A percentile compares a stretch with the other conserved stretches of the same genome.
Evolutionary conservation across 768 basidiomycete species (phyloP).

Genomic region (Podaxis sp.): DNA sequence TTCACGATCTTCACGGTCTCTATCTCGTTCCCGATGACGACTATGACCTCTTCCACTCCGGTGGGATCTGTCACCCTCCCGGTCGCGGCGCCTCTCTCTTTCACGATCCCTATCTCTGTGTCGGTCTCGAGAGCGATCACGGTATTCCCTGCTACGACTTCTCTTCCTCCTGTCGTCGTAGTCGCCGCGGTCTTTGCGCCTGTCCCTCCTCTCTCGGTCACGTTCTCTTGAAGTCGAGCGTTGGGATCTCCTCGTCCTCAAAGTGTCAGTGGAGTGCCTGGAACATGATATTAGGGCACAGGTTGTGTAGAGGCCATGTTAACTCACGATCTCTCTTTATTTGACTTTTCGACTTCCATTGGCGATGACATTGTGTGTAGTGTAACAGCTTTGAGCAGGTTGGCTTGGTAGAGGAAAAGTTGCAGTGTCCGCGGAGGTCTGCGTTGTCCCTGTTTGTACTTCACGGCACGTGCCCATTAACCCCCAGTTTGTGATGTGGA

Average conservation of each 20-base stretch:
- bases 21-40: slow-evolving; percentile 48
- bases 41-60: slow-evolving; percentile 50
- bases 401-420: slow-evolving; percentile 11
- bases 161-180: slow-evolving; percentile 60
- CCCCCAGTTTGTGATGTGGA: not conserved
- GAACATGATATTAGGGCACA: slow-evolving; percentile 38
- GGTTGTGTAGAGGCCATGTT: not conserved
- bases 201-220: slow-evolving; percentile 46
- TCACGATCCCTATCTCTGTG: slow-evolving; percentile 50
- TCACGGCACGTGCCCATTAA: slow-evolving; percentile 6
- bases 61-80: slow-evolving; percentile 47
- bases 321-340: slow-evolving; percentile 60
- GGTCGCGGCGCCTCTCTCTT: slow-evolving; percentile 47
- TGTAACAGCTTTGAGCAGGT: slow-evolving; percentile 11
- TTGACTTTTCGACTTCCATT: slow-evolving; percentile 66
- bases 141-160: slow-evolving; percentile 63
- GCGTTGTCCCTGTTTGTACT: slow-evolving; percentile 10
- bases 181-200: slow-evolving; percentile 49
- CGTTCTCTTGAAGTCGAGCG: slow-evolving; percentile 66
- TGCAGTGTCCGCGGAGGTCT: not conserved
- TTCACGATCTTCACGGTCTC: slow-evolving; percentile 52
- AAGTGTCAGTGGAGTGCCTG: slow-evolving; percentile 76
- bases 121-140: slow-evolving; percentile 56
- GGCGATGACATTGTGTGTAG: slow-evolving; percentile 42
- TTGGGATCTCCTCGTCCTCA: slow-evolving; percentile 69